These are phyloP conservation scores for Podila minutissima DNA, from an alignment of 192 early-diverging fungal species.

Conservation along the genomic window DNA sequence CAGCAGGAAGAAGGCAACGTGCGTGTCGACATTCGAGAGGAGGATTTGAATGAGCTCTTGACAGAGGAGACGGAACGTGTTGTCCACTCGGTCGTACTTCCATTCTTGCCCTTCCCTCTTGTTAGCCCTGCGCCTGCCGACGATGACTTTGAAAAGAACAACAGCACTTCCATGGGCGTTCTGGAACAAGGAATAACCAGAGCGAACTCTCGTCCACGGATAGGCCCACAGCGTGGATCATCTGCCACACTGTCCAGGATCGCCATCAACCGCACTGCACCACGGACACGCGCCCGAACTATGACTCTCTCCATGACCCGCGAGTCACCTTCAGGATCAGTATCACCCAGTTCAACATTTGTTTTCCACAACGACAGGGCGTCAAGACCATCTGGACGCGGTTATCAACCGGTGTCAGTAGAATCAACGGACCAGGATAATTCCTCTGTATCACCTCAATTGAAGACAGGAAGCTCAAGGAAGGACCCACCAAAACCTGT, in stretches of 20 bases:
- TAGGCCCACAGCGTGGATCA: slow-evolving; percentile 5
- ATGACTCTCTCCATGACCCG: slow-evolving; percentile 7
- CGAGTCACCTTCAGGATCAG: too few species aligned
- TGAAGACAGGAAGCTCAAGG: background rate
- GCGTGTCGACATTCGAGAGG: slow-evolving; percentile 24
- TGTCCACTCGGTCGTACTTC: slow-evolving; percentile 33
- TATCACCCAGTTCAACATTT: too few species aligned
- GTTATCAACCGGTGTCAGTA: too few species aligned
- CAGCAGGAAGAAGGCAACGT: background rate
- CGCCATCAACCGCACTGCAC: slow-evolving; percentile 10
- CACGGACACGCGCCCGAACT: slow-evolving; percentile 27
- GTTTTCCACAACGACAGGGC: too few species aligned
- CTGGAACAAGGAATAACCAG: background rate
- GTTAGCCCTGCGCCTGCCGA: background rate
- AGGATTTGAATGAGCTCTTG: slow-evolving; percentile 20
- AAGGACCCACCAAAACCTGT: background rate
- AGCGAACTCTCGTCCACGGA: too few species aligned
- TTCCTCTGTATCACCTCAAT: too few species aligned
- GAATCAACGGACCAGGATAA: too few species aligned
- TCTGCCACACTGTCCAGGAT: slow-evolving; percentile 6
- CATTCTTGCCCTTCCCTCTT: slow-evolving; percentile 36
- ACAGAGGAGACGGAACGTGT: slow-evolving; percentile 37
- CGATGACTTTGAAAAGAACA: background rate
- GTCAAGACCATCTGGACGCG: too few species aligned
- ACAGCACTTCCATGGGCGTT: background rate